Evolutionary conservation across 2,329 filamentous ascomycete species (phyloP), one percentile per base, ranked within the genome.

Genomic region (Ophiostoma ulmi): DNA sequence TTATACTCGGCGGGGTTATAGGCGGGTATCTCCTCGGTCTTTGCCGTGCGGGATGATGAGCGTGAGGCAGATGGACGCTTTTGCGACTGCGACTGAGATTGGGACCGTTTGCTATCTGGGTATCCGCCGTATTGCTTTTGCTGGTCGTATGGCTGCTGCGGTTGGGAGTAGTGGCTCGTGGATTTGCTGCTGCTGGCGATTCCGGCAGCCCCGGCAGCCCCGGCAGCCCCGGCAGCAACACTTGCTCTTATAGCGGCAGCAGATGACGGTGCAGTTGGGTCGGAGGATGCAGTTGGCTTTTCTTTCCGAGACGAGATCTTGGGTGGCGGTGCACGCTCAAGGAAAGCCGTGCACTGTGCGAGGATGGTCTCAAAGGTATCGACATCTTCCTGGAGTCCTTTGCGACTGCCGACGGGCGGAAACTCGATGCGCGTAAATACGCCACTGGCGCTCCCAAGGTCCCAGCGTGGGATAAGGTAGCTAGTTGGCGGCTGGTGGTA

Each of bases 281-380:
- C 26, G 65, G 52, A 58, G n/a, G 52, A 17, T 3, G n/a, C 44
- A n/a, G 68, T 14, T 13, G 70, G 39, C 55, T 71, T 69, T 69
- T 76, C 76, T 66, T 75, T 73, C 31, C 69, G 78, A 75, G 80
- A 77, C 73, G 78, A 75, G 69, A 72, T 70, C 73, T 80, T 81
- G 11, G 87, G 89, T 7, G 91, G 88, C 58, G 89, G 84, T 11
- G 92, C 90, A 64, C 93, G 88, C 80, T 98, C 94, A 5, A 97
- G 86, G 79, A 99, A 98, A 1, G 94, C 92, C 1, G 94, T 98
- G 80, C 94, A 97, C 81, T 97, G 94, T 2, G 94, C 94, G 67
- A 97, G 84, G 73, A 97, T 97, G 4, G 93, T 97, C 82, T 97
- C 94, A 77, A 97, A 97, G 0, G 93, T 97, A 78, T 97, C 93